Conservation (phyloP, 2,329 filamentous ascomycete genomes). For the Colletotrichum echinochloae region DNA sequence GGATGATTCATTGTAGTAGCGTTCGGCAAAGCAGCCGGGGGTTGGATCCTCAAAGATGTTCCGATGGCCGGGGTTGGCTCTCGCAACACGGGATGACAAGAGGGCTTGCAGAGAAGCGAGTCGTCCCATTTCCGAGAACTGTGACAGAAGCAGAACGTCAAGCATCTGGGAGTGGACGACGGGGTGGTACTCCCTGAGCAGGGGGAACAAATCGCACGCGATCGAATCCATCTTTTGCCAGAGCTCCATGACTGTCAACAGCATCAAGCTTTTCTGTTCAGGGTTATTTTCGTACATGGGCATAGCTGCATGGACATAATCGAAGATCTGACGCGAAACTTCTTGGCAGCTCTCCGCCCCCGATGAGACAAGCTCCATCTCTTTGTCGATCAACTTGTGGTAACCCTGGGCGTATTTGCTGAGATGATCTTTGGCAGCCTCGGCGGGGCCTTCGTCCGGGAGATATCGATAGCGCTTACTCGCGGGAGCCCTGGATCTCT, state of each 20-base stretch:
- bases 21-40: slow-evolving; percentile 46
- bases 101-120: slow-evolving; percentile 54
- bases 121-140: slow-evolving; percentile 59
- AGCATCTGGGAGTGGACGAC: slow-evolving; percentile 62
- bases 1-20: slow-evolving; percentile 44
- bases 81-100: slow-evolving; percentile 52
- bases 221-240: slow-evolving; percentile 68
- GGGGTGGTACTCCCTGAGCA: slow-evolving; percentile 65
- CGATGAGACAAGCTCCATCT: slow-evolving; percentile 27
- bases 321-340: slow-evolving; percentile 49
- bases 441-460: slow-evolving; percentile 8
- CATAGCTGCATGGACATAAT: slow-evolving; percentile 50
- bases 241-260: slow-evolving; percentile 67
- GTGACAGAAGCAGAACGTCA: slow-evolving; percentile 66
- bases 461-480: not conserved
- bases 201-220: slow-evolving; percentile 55
- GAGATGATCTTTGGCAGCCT: slow-evolving; percentile 37
- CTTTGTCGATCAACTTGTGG: slow-evolving; percentile 41
- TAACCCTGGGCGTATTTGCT: slow-evolving; percentile 41
- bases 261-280: slow-evolving; percentile 62
- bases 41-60: slow-evolving; percentile 62
- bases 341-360: slow-evolving; percentile 36
- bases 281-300: slow-evolving; percentile 57
- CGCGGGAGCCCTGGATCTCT: not conserved
- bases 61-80: slow-evolving; percentile 30